A percentile compares a stretch with the other conserved stretches of the same genome.
These are phyloP conservation scores for Astrothelium macrocarpum DNA, from an alignment of 495 filamentous ascomycete species.

Conservation along the genomic window DNA sequence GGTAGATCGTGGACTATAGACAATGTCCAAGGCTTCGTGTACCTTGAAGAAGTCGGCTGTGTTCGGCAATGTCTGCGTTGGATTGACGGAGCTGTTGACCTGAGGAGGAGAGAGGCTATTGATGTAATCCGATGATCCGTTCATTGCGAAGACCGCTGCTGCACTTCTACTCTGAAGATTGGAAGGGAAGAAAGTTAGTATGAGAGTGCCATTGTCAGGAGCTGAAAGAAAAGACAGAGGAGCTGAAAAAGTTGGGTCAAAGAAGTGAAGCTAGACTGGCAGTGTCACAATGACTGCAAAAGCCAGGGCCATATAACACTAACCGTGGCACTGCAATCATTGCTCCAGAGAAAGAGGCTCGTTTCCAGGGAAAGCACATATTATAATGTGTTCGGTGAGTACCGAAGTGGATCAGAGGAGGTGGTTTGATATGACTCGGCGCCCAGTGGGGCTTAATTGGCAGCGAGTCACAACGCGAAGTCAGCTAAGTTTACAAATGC, in stretches of 20 bases:
- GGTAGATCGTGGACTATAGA: slow-evolving; percentile 71
- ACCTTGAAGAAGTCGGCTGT: slow-evolving; percentile 45
- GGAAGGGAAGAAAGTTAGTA: background rate
- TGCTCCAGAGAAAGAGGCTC: background rate
- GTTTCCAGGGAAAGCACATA: background rate
- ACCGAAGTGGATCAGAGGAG: background rate
- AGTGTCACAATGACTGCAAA: background rate
- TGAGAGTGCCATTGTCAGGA: background rate
- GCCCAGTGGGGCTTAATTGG: background rate
- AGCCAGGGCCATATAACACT: background rate
- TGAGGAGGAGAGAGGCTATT: background rate
- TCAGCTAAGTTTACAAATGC: background rate
- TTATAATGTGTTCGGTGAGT: background rate
- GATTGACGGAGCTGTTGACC: slow-evolving; percentile 12
- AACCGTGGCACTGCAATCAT: background rate
- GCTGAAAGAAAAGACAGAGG: background rate
- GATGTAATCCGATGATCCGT: background rate
- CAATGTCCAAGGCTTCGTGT: slow-evolving; percentile 70
- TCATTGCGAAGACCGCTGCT: background rate
- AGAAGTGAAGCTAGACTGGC: background rate
- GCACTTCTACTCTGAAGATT: background rate
- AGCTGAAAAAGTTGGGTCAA: background rate
- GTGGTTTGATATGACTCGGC: background rate
- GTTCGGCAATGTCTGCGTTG: slow-evolving; percentile 5
- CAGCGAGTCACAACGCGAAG: background rate